phyloP scores from a whole-genome alignment of 1,139 yeast genomes.

The Debaryomyces coudertii region DNA sequence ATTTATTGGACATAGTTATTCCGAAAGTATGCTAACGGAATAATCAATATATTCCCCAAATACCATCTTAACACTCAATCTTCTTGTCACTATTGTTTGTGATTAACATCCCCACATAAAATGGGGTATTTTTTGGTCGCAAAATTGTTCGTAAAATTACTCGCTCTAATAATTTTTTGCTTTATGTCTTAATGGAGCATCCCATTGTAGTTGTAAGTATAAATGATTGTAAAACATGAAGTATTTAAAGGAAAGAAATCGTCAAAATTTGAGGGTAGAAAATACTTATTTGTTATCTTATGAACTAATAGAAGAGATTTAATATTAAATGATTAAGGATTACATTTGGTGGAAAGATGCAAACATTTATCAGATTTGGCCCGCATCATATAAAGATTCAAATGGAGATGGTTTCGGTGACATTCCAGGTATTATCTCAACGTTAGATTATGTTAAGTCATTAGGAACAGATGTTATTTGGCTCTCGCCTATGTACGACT shows the following conservation, averaged over 20 bases:
- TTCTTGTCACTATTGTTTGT: neutral
- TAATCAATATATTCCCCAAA: neutral
- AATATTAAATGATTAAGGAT: slow-evolving; percentile 17
- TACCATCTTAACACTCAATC: too few species aligned
- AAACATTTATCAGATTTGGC: slow-evolving; percentile 59
- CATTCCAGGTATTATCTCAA: slow-evolving; percentile 54
- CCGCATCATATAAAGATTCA: slow-evolving; percentile 59
- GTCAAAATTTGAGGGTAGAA: neutral
- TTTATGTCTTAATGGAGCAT: neutral
- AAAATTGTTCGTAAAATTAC: slow-evolving; percentile 7
- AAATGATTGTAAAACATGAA: neutral
- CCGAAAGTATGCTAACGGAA: neutral
- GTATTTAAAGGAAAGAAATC: neutral
- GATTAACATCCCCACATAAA: neutral
- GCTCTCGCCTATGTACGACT: slow-evolving; percentile 61
- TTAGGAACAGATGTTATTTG: slow-evolving; percentile 58
- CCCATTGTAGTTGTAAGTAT: neutral
- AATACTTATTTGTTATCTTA: neutral
- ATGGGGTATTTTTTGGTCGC: slow-evolving; percentile 3
- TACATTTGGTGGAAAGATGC: slow-evolving; percentile 61
- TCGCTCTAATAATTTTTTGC: slow-evolving; percentile 2
- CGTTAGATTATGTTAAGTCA: slow-evolving; percentile 53
- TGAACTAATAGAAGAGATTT: neutral
- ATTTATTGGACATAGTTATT: neutral
- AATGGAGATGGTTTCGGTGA: slow-evolving; percentile 64